Percentiles rank a stretch among this genome's conserved stretches.
Conservation (phyloP, 306 rosid genomes). For the Albizia julibrissin region DNA sequence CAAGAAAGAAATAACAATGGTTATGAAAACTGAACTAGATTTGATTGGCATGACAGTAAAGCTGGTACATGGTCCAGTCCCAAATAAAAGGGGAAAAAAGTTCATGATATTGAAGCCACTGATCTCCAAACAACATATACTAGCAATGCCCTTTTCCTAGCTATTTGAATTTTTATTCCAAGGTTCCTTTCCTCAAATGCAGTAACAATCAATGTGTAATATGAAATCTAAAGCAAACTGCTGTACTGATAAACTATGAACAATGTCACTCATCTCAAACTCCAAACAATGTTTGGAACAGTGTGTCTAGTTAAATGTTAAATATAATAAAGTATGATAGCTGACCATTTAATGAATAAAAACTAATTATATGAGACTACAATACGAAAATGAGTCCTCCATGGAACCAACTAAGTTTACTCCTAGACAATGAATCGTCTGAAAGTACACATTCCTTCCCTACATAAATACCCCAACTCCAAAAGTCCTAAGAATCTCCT, state of each 20-base stretch:
- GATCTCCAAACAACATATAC: background rate
- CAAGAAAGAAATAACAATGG: background rate
- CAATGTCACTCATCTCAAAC: too few species aligned
- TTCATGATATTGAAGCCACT: background rate
- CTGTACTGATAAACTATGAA: too few species aligned
- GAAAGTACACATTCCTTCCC: background rate
- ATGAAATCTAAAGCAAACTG: too few species aligned
- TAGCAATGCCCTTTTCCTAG: background rate
- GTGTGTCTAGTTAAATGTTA: background rate
- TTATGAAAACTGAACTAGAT: background rate
- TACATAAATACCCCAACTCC: background rate
- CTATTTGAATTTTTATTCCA: background rate
- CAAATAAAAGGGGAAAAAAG: background rate
- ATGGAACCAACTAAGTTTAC: background rate
- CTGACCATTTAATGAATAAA: background rate
- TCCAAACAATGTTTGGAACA: too few species aligned
- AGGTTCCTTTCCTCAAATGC: background rate
- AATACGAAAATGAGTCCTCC: background rate
- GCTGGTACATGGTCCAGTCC: background rate
- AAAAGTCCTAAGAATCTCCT: background rate
- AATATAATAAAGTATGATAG: background rate
- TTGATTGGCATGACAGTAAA: background rate
- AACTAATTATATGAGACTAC: background rate
- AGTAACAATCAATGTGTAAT: too few species aligned
- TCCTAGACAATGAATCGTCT: background rate